These are phyloP conservation scores for Ceratobasidium sp. DNA, from an alignment of 1,284 basidiomycete species.

Conservation along the genomic window DNA sequence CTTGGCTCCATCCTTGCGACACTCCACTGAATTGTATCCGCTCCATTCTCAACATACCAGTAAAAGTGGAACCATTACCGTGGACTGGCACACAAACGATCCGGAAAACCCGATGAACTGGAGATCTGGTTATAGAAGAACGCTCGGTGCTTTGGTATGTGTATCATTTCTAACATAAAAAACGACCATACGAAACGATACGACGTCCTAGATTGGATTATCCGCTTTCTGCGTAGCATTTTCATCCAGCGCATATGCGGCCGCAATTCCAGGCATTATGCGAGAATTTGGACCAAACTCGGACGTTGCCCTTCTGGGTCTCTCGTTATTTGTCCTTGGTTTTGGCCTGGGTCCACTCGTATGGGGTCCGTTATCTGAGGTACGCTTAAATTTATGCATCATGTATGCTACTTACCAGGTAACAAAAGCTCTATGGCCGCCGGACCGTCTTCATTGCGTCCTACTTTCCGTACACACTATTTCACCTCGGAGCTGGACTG, in stretches of 20 bases:
- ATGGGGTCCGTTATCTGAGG: conserved; percentile 44
- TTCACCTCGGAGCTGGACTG: conserved; percentile 38
- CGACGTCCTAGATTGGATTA: conserved; percentile 17
- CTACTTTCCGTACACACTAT: conserved; percentile 37
- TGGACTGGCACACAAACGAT: conserved; percentile 29
- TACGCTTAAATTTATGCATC: background rate
- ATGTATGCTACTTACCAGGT: background rate
- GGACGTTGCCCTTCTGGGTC: conserved; percentile 34
- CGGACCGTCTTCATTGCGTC: conserved; percentile 23
- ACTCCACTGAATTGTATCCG: conserved; percentile 14
- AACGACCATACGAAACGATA: too few relatives aligned
- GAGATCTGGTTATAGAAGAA: conserved; percentile 1
- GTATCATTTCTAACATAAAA: background rate
- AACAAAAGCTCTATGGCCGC: conserved; percentile 35
- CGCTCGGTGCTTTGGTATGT: conserved; percentile 18
- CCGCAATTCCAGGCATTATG: conserved; percentile 33
- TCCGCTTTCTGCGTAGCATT: conserved; percentile 39
- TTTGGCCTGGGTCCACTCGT: conserved; percentile 41
- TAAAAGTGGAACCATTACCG: background rate
- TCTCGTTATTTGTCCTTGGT: conserved; percentile 39
- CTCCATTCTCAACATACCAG: background rate
- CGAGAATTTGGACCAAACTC: conserved; percentile 1
- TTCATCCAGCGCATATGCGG: conserved; percentile 40
- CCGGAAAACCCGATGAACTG: conserved; percentile 45
- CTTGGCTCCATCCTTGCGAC: conserved; percentile 33